Percentiles rank a stretch among this genome's conserved stretches.
phyloP scores from a whole-genome alignment of 371 early-diverging fungal species.

The Zancudomyces culisetae region DNA sequence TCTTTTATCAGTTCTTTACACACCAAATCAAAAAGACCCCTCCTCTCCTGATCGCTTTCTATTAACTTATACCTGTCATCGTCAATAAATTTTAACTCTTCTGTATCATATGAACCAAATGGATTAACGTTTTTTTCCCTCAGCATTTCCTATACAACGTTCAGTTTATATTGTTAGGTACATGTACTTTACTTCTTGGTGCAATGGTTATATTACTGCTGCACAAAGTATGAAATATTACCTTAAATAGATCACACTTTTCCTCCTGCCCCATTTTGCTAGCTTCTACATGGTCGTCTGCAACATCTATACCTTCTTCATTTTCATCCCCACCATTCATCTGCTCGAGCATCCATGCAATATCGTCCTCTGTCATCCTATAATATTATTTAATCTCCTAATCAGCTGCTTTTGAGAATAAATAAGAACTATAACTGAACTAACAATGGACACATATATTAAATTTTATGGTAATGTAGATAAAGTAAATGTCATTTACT shows the following conservation, averaged over 20 bases:
- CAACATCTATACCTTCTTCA: slow-evolving; percentile 9
- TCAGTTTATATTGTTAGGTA: too few relatives aligned
- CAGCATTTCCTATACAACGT: slow-evolving; percentile 42
- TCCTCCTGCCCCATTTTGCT: too few relatives aligned
- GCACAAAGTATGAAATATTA: too few relatives aligned
- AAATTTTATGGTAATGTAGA: too few relatives aligned
- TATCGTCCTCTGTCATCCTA: slow-evolving; percentile 52
- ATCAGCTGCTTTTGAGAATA: too few relatives aligned
- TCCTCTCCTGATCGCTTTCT: slow-evolving; percentile 27
- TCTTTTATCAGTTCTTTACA: slow-evolving; percentile 38
- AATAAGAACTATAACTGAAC: too few relatives aligned
- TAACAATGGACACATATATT: too few relatives aligned
- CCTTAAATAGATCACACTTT: too few relatives aligned
- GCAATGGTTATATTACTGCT: too few relatives aligned
- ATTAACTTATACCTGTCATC: slow-evolving; percentile 35
- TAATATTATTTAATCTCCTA: too few relatives aligned
- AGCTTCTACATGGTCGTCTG: too few relatives aligned
- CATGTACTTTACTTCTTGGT: too few relatives aligned
- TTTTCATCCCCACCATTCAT: slow-evolving; percentile 32
- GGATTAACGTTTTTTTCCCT: slow-evolving; percentile 46
- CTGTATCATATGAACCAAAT: slow-evolving; percentile 50
- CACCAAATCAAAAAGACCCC: slow-evolving; percentile 40
- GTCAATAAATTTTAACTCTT: slow-evolving; percentile 32
- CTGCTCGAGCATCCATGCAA: slow-evolving; percentile 38
- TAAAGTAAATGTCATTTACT: slow-evolving; percentile 9